Conservation (phyloP, 345 rosid species). For the Citrus mangshanensis region DNA sequence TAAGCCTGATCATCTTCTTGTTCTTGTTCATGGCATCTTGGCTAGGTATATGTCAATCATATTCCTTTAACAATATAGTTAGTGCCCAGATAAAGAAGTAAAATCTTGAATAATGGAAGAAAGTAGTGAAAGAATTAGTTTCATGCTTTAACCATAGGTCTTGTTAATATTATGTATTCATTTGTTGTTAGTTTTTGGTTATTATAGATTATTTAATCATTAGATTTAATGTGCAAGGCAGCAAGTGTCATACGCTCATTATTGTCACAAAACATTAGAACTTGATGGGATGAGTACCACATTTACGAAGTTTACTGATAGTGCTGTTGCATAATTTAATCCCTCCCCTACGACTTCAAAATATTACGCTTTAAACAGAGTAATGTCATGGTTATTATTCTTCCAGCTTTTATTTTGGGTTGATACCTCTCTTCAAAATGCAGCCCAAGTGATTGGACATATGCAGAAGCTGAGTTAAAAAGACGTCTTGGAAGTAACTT, state of each 20-base stretch:
- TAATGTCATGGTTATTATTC: neutral
- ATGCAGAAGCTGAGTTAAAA: conserved; percentile 91
- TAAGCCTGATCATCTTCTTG: conserved; percentile 94
- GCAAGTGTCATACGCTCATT: neutral
- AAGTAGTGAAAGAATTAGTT: neutral
- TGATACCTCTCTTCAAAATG: conserved; percentile 30
- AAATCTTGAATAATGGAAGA: neutral
- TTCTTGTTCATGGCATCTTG: conserved; percentile 94
- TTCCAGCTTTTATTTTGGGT: neutral
- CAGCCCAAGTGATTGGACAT: conserved; percentile 96
- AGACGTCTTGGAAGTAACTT: conserved; percentile 81
- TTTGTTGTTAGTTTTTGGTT: neutral
- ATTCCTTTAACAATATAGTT: neutral
- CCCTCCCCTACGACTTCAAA: neutral
- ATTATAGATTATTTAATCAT: neutral
- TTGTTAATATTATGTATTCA: neutral
- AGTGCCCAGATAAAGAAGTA: neutral
- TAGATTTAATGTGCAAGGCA: neutral
- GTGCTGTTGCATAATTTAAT: neutral
- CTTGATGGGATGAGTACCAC: neutral
- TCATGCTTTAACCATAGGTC: neutral
- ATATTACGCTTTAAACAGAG: neutral
- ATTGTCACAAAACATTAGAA: neutral
- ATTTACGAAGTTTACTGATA: neutral
- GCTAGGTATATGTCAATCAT: conserved; percentile 60